Evolutionary conservation across 495 filamentous ascomycete species (phyloP).

Genomic region (Clavariopsis aquatica): DNA sequence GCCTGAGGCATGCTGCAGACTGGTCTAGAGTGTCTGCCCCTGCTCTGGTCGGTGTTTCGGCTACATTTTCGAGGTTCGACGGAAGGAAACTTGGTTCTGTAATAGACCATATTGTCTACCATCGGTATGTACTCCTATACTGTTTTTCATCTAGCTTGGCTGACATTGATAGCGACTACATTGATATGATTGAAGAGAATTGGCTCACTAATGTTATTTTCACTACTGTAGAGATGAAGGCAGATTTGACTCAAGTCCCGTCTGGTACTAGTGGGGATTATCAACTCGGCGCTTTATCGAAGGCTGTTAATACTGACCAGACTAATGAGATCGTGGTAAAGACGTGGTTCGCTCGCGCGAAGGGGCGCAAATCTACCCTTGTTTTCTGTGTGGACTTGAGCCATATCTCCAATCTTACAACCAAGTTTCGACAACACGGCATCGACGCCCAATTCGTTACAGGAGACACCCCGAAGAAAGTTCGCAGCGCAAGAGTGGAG

Average conservation of each 20-base stretch:
- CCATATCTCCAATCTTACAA: conserved; percentile 73
- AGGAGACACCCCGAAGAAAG: conserved; percentile 65
- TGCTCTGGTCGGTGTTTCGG: conserved; percentile 85
- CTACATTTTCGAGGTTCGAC: conserved; percentile 87
- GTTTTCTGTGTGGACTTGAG: conserved; percentile 89
- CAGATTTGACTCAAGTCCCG: conserved; percentile 69
- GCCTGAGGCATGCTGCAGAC: conserved; percentile 56
- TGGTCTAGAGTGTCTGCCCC: conserved; percentile 53
- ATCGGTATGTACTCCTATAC: conserved; percentile 71
- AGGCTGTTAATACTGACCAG: conserved; percentile 73
- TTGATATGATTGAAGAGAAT: conserved; percentile 93
- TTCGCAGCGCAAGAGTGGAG: conserved; percentile 67
- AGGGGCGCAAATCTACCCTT: conserved; percentile 75
- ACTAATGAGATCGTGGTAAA: conserved; percentile 80
- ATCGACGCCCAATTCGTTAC: conserved; percentile 85
- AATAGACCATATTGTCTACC: conserved; percentile 95
- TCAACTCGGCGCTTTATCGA: conserved; percentile 67
- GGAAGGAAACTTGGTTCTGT: conserved; percentile 83
- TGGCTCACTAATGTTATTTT: conserved; percentile 84
- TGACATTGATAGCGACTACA: conserved; percentile 64
- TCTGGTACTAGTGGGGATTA: conserved; percentile 75
- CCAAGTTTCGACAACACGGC: conserved; percentile 71
- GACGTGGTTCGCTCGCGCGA: conserved; percentile 78
- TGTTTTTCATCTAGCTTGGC: too few species aligned
- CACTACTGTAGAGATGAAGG: conserved; percentile 83